Conservation (phyloP, 2,329 filamentous ascomycete genomes). For the Cladosporium halotolerans region DNA sequence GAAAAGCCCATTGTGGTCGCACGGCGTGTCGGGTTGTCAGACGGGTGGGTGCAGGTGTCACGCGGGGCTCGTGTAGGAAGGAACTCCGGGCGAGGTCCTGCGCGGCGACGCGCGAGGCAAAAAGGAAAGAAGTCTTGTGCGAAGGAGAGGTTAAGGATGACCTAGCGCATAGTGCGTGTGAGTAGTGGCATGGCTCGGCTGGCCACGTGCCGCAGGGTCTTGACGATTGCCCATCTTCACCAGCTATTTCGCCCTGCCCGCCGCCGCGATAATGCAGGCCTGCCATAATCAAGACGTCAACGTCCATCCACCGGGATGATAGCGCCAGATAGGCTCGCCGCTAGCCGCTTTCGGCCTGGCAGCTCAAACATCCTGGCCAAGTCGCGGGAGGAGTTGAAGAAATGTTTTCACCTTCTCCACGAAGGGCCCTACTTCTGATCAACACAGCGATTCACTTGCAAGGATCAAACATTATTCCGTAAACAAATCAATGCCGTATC, state of each 20-base stretch:
- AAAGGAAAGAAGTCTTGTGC: background rate
- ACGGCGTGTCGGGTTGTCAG: background rate
- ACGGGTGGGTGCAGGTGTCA: background rate
- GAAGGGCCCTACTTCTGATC: background rate
- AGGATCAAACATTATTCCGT: background rate
- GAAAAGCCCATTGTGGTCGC: background rate
- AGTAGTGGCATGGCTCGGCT: background rate
- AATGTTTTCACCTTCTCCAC: background rate
- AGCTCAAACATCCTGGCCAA: no score
- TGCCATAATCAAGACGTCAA: no score
- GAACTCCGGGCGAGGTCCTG: background rate
- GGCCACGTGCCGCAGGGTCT: background rate
- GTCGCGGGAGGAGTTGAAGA: no score
- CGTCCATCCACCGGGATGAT: no score
- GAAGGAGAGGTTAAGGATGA: background rate
- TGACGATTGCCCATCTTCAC: no score
- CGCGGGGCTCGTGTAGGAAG: background rate
- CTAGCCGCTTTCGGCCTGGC: no score
- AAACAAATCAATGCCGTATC: no score
- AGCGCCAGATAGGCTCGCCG: no score
- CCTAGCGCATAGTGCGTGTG: background rate
- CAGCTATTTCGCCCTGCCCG: no score
- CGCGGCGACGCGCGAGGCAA: background rate
- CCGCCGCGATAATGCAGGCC: no score
- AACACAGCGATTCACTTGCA: background rate